Evolutionary conservation across 2,329 filamentous ascomycete genomes (phyloP).

Genomic region (Aspergillus floridensis): DNA sequence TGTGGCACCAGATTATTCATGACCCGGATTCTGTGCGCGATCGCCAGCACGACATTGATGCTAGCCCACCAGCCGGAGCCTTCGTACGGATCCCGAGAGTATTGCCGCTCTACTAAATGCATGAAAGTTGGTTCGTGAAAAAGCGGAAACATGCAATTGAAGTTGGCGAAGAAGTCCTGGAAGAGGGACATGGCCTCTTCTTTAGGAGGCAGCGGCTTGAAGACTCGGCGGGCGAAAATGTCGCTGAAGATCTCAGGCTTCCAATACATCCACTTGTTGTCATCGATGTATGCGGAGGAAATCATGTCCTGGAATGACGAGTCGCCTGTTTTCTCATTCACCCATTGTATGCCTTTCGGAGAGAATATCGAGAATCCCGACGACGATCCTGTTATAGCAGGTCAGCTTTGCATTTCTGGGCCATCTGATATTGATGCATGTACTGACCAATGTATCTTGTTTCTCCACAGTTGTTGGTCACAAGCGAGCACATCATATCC

Average conservation of each 20-base stretch:
- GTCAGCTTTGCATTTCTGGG: slow-evolving; percentile 17
- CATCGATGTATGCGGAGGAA: slow-evolving; percentile 80
- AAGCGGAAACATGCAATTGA: slow-evolving; percentile 97
- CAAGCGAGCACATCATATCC: slow-evolving; percentile 98
- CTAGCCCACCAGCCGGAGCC: slow-evolving; percentile 98
- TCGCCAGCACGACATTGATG: slow-evolving; percentile 89
- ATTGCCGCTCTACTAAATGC: slow-evolving; percentile 92
- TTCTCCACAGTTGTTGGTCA: slow-evolving; percentile 92
- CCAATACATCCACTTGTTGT: slow-evolving; percentile 96
- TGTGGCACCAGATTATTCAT: slow-evolving; percentile 91
- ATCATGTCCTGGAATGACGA: slow-evolving; percentile 94
- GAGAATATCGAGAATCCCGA: slow-evolving; percentile 99
- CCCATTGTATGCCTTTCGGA: slow-evolving; percentile 96
- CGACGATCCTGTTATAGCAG: slow-evolving; percentile 67
- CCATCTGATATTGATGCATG: background rate
- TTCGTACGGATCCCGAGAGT: slow-evolving; percentile 87
- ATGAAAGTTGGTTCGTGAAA: slow-evolving; percentile 99
- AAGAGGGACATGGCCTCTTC: slow-evolving; percentile 83
- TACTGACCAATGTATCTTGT: slow-evolving; percentile 85
- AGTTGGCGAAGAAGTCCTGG: slow-evolving; percentile 95
- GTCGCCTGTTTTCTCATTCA: slow-evolving; percentile 97
- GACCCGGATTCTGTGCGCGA: slow-evolving; percentile 84
- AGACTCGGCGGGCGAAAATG: slow-evolving; percentile 80
- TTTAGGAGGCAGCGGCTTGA: slow-evolving; percentile 78
- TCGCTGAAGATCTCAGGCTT: slow-evolving; percentile 96